Evolutionary conservation across 352 stramenopile species (phyloP).

Genomic region (Phytophthora fragariaefolia): DNA sequence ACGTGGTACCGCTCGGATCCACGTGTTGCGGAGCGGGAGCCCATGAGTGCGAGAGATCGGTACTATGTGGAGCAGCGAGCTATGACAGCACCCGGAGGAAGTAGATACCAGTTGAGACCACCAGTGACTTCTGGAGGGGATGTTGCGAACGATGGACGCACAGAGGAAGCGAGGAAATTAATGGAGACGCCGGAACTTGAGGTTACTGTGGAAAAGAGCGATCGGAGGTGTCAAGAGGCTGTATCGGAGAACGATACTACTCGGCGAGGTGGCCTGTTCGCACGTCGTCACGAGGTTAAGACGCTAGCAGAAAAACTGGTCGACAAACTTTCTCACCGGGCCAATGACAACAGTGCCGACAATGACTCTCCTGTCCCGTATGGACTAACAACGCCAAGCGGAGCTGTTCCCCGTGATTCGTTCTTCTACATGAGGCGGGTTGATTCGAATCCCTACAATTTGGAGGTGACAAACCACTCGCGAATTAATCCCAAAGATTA

Average conservation of each 20-base stretch:
- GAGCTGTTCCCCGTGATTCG: constrained; percentile 44
- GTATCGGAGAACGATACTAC: constrained; percentile 5
- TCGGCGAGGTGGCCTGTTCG: constrained; percentile 51
- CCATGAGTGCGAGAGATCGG: constrained; percentile 62
- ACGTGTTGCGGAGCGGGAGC: constrained; percentile 48
- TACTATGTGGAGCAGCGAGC: constrained; percentile 68
- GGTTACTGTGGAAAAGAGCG: not conserved
- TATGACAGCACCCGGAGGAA: constrained; percentile 40
- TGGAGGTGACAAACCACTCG: constrained; percentile 68
- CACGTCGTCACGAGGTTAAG: constrained; percentile 54
- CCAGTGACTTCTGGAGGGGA: constrained; percentile 8
- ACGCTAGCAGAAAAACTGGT: constrained; percentile 69
- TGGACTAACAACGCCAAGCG: constrained; percentile 3
- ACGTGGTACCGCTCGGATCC: too few relatives aligned
- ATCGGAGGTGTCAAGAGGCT: constrained; percentile 1
- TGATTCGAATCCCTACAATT: constrained; percentile 81
- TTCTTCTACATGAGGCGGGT: constrained; percentile 81
- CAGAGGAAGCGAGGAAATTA: not conserved
- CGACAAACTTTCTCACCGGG: constrained; percentile 42
- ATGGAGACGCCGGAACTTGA: not conserved
- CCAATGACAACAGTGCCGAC: not conserved
- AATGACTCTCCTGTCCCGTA: not conserved
- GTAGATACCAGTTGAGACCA: constrained; percentile 7
- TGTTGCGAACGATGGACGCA: not conserved
- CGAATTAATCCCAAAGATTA: constrained; percentile 83